Evolutionary conservation across 805 yeast genomes (phyloP).

Genomic region (Starmera quercuum): DNA sequence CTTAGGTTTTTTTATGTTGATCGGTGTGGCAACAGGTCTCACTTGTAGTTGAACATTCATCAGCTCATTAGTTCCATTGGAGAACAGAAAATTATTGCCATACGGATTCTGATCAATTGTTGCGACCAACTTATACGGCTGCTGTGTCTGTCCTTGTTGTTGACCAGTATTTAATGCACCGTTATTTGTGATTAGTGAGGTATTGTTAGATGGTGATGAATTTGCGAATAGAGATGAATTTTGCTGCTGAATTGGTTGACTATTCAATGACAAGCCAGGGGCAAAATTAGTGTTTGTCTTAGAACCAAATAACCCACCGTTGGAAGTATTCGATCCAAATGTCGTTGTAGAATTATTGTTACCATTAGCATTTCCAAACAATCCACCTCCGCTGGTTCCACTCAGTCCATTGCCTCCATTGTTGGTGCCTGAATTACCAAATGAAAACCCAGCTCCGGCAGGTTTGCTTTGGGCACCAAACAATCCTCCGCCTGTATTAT

Average conservation of each 20-base stretch:
- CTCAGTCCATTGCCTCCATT: background rate
- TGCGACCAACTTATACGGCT: conserved; percentile 18
- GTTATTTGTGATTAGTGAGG: too few species aligned
- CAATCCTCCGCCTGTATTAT: conserved; percentile 24
- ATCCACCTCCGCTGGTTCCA: conserved; percentile 1
- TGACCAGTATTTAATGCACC: conserved; percentile 7
- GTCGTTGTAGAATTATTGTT: conserved; percentile 14
- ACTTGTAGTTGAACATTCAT: conserved; percentile 27
- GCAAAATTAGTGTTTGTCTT: conserved; percentile 9
- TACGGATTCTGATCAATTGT: conserved; percentile 57
- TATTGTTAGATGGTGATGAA: too few species aligned
- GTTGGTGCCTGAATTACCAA: conserved; percentile 22
- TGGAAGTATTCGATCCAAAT: conserved; percentile 14
- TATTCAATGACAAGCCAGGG: conserved; percentile 7
- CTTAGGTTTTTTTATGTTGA: conserved; percentile 42
- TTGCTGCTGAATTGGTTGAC: conserved; percentile 12
- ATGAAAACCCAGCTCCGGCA: conserved; percentile 21
- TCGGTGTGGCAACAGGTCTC: conserved; percentile 41
- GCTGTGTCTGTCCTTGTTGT: conserved; percentile 22
- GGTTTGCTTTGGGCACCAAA: conserved; percentile 34
- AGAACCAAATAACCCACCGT: conserved; percentile 39
- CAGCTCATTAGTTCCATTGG: conserved; percentile 26
- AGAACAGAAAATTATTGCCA: conserved; percentile 68
- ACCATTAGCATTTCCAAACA: conserved; percentile 16
- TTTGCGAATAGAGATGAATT: too few species aligned